Evolutionary conservation across 139 green algal genomes (phyloP).

Genomic region (Picochlorum sp.): DNA sequence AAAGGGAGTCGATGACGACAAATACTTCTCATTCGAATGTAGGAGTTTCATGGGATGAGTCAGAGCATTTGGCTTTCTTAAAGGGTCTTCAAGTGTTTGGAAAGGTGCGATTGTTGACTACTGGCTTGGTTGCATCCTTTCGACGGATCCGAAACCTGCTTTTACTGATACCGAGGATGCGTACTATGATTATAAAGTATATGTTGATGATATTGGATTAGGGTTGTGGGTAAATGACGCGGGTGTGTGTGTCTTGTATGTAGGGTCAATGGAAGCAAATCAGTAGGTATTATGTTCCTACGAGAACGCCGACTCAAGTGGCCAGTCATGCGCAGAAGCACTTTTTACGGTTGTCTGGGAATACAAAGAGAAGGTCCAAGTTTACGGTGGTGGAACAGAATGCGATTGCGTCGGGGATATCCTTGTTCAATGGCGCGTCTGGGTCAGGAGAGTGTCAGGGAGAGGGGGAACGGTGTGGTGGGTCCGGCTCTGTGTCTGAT

Average conservation of each 20-base stretch:
- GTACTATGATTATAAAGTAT: neutral
- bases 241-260: neutral
- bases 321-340: conserved; percentile 90
- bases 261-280: conserved; percentile 82
- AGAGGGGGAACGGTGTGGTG: neutral
- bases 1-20: no score
- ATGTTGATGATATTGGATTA: neutral
- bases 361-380: conserved; percentile 61
- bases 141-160: neutral
- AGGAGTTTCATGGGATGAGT: conserved; percentile 48
- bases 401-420: neutral
- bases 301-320: conserved; percentile 71
- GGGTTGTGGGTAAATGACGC: neutral
- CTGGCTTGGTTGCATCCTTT: no score
- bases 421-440: neutral
- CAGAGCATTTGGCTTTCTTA: conserved; percentile 74
- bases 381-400: conserved; percentile 45
- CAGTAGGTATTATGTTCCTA: conserved; percentile 51
- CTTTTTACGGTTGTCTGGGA: conserved; percentile 65
- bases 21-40: neutral
- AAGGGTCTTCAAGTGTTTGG: conserved; percentile 62
- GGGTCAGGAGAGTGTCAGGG: neutral
- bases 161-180: neutral
- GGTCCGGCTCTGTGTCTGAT: no score
- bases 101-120: conserved; percentile 27